Percentiles rank a stretch among this genome's conserved stretches.
phyloP scores from a whole-genome alignment of 208 protist genomes.

The Trypanosoma cruzi region DNA sequence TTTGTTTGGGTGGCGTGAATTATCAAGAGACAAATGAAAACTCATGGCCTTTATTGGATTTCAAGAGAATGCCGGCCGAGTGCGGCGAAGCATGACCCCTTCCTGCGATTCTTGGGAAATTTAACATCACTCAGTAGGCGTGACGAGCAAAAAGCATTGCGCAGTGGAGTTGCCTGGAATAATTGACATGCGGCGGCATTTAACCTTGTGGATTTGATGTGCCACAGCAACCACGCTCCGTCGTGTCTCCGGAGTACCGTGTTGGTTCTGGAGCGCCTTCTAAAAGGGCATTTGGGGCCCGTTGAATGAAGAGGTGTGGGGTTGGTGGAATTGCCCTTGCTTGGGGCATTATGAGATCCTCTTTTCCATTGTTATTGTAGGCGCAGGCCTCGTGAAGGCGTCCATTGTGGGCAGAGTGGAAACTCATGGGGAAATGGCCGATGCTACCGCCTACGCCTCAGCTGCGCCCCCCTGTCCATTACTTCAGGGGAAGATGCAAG shows the following conservation, averaged over 20 bases:
- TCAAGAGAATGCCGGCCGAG: constrained; percentile 33
- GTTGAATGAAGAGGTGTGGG: constrained; percentile 5
- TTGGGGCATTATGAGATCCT: constrained; percentile 20
- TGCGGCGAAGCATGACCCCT: constrained; percentile 30
- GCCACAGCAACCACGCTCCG: not conserved
- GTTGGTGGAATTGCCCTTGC: not conserved
- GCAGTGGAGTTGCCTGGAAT: constrained; percentile 33
- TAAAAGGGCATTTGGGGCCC: constrained; percentile 12
- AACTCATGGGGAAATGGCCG: constrained; percentile 4
- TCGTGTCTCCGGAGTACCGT: constrained; percentile 15
- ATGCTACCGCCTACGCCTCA: constrained; percentile 4
- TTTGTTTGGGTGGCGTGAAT: constrained; percentile 12
- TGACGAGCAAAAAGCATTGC: constrained; percentile 36
- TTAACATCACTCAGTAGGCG: constrained; percentile 34
- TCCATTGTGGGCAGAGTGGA: constrained; percentile 11
- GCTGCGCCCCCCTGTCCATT: not conserved
- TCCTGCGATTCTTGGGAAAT: constrained; percentile 34
- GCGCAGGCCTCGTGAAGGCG: constrained; percentile 16
- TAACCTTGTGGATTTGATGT: constrained; percentile 29
- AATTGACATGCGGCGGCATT: constrained; percentile 25
- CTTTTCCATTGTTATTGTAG: constrained; percentile 8
- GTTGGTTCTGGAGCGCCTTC: constrained; percentile 21
- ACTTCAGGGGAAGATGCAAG: constrained; percentile 1
- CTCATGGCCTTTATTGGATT: too few relatives aligned
- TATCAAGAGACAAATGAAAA: too few relatives aligned